These are phyloP conservation scores for Melaleuca quinquenervia DNA, from an alignment of 345 rosid genomes.

Conservation along the genomic window DNA sequence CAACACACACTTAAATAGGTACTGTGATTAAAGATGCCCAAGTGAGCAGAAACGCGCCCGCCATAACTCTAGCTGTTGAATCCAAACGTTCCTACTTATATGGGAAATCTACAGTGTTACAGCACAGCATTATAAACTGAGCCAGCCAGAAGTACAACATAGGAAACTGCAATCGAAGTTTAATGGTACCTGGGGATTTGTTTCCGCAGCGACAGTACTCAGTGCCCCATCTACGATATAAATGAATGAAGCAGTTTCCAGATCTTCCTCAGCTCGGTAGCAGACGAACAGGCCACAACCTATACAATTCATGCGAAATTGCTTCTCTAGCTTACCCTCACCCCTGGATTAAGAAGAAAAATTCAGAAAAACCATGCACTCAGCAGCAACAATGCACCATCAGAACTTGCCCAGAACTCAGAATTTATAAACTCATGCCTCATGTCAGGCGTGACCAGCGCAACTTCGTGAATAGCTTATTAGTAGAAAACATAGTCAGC, in stretches of 20 bases:
- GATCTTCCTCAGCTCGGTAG: slow-evolving; percentile 83
- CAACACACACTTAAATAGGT: not conserved
- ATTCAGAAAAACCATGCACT: not conserved
- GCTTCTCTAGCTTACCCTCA: slow-evolving; percentile 95
- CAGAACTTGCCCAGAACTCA: not conserved
- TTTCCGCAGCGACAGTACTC: slow-evolving; percentile 3
- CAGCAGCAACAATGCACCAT: not conserved
- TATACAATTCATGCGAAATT: slow-evolving; percentile 89
- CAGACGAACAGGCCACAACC: slow-evolving; percentile 88
- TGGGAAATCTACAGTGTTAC: not conserved
- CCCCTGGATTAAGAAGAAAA: slow-evolving; percentile 32
- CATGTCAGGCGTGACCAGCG: not conserved
- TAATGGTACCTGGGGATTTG: slow-evolving; percentile 1
- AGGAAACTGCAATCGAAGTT: not conserved
- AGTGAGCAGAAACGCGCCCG: not conserved
- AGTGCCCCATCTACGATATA: slow-evolving; percentile 45
- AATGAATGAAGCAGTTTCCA: slow-evolving; percentile 57
- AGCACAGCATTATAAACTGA: not conserved
- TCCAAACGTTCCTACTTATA: not conserved
- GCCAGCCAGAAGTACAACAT: not conserved
- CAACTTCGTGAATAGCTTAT: not conserved
- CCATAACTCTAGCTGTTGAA: not conserved
- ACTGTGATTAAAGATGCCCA: not conserved
- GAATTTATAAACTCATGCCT: not conserved
- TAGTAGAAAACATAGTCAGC: not conserved